phyloP scores from a whole-genome alignment of 164 flowering plant genomes.

The Annona cherimola region DNA sequence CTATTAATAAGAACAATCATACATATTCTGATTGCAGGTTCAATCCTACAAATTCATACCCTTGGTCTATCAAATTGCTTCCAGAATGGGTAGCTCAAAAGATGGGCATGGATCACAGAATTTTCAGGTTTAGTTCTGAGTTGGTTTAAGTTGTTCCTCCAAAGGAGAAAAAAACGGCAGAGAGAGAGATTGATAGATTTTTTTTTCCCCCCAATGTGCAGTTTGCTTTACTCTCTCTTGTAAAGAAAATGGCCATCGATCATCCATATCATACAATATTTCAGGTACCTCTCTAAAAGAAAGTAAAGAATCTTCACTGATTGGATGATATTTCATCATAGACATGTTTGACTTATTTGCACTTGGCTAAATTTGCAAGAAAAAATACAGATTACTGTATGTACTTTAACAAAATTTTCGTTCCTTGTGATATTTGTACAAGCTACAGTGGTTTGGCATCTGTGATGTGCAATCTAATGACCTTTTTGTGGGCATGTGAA shows the following conservation, averaged over 20 bases:
- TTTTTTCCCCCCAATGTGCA: constrained; percentile 27
- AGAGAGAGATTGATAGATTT: neutral
- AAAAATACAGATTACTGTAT: neutral
- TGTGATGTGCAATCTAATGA: neutral
- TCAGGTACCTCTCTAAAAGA: constrained; percentile 53
- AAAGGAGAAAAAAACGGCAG: neutral
- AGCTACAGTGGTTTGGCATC: neutral
- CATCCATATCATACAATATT: constrained; percentile 97
- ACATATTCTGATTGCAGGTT: constrained; percentile 41
- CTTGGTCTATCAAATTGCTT: constrained; percentile 93
- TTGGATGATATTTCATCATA: neutral
- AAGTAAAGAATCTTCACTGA: neutral
- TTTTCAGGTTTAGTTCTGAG: constrained; percentile 55
- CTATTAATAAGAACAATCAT: neutral
- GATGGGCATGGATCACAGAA: constrained; percentile 51
- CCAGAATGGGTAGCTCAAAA: constrained; percentile 83
- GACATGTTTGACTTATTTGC: neutral
- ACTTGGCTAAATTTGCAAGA: neutral
- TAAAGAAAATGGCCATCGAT: constrained; percentile 92
- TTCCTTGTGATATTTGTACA: too few species aligned
- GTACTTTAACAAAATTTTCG: neutral
- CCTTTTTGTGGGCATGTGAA: neutral
- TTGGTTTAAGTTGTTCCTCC: neutral
- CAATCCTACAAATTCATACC: constrained; percentile 92
- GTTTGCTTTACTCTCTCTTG: constrained; percentile 90